Evolutionary conservation across 2,329 filamentous ascomycete genomes (phyloP).

Genomic region (Coniochaeta prunicola): DNA sequence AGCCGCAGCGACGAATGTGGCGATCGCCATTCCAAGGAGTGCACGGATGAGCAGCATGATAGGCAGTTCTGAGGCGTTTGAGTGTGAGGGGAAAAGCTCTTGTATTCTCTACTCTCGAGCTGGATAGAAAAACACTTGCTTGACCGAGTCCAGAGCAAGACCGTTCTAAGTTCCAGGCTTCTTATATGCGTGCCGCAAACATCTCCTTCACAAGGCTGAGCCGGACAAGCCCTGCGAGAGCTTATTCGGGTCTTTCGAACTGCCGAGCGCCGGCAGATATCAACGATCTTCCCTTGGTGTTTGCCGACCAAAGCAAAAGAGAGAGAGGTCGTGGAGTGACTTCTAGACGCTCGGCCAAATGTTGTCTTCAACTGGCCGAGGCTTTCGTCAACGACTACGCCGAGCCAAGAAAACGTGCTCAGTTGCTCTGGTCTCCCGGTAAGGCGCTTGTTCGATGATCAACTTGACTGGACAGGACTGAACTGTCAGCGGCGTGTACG

Average conservation of each 20-base stretch:
- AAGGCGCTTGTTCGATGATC: not conserved
- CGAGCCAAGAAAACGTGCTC: not conserved
- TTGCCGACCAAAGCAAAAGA: not conserved
- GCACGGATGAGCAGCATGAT: not conserved
- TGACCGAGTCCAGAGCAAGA: no score
- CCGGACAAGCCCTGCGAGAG: not conserved
- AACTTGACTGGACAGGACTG: not conserved
- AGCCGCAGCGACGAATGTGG: not conserved
- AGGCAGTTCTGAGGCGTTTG: not conserved
- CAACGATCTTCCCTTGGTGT: not conserved
- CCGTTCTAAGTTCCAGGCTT: not conserved
- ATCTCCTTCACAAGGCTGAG: not conserved
- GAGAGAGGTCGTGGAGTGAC: not conserved
- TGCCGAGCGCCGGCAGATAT: not conserved
- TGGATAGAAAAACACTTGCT: not conserved
- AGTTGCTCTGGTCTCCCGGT: not conserved
- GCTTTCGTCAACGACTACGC: not conserved
- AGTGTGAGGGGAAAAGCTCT: not conserved
- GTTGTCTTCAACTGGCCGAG: not conserved
- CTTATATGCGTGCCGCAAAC: not conserved
- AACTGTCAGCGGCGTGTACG: not conserved
- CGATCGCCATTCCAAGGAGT: not conserved
- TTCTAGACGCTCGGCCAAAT: not conserved
- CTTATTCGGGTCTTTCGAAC: not conserved
- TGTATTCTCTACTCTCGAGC: not conserved